Evolutionary conservation across 305 asterid species (phyloP).

Genomic region (Solanum hybrid): DNA sequence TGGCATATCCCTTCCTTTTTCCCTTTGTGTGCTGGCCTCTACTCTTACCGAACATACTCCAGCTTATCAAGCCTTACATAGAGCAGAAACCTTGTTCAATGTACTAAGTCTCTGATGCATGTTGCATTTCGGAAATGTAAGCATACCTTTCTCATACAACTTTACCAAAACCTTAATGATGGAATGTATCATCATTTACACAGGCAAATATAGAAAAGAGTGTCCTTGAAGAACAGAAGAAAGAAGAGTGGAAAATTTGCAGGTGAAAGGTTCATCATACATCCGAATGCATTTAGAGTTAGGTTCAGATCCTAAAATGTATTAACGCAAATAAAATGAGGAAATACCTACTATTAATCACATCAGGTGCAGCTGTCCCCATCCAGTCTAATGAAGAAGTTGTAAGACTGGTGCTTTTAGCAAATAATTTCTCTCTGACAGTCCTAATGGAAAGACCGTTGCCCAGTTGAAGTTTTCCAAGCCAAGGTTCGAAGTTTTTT

Average conservation of each 20-base stretch:
- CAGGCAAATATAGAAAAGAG: neutral
- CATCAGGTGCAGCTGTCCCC: constrained; percentile 82
- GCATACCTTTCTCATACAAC: neutral
- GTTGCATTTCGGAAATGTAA: neutral
- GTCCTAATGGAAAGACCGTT: constrained; percentile 38
- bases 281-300: neutral
- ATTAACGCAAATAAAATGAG: constrained; percentile 3
- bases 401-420: constrained; percentile 20
- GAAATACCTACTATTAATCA: constrained; percentile 62
- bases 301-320: neutral
- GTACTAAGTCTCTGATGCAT: neutral
- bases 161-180: neutral
- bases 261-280: neutral
- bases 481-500: constrained; percentile 42
- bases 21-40: neutral
- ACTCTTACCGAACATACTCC: neutral
- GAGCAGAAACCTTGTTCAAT: neutral
- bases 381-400: constrained; percentile 84
- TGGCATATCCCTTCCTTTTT: neutral
- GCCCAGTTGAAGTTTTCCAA: constrained; percentile 62
- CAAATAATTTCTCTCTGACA: constrained; percentile 29
- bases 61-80: neutral
- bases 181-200: neutral
- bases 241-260: neutral
- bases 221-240: neutral